A percentile compares a stretch with the other conserved stretches of the same genome.
These are phyloP conservation scores for Auxenochlorella pyrenoidosa DNA, from an alignment of 139 green algal genomes.

Conservation along the genomic window DNA sequence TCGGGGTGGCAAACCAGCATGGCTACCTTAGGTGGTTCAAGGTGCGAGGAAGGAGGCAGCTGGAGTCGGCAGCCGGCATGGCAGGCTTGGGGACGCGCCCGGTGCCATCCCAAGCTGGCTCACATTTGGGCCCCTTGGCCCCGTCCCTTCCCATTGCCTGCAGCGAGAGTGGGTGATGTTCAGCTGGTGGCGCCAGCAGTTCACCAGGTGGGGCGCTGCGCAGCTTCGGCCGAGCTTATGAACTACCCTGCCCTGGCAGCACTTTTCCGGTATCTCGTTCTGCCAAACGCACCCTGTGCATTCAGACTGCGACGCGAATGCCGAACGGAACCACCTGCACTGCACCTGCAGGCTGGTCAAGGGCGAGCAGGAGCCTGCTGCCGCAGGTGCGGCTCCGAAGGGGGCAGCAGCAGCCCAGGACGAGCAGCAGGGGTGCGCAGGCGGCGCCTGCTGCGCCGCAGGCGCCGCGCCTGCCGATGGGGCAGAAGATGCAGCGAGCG, in stretches of 20 bases:
- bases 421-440: too few relatives aligned
- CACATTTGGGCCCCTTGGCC: too few relatives aligned
- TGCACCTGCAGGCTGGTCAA: neutral
- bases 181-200: constrained; percentile 39
- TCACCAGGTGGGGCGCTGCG: neutral
- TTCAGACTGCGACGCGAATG: too few relatives aligned
- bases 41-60: neutral
- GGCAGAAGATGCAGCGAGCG: too few relatives aligned
- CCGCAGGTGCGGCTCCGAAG: neutral
- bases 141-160: neutral
- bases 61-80: too few relatives aligned
- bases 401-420: neutral
- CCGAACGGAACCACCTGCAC: neutral
- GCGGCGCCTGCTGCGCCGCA: too few relatives aligned
- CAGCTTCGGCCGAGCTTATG: neutral
- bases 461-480: too few relatives aligned
- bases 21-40: constrained; percentile 67
- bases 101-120: too few relatives aligned
- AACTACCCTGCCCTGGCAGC: too few relatives aligned
- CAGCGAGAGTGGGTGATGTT: constrained; percentile 57
- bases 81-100: too few relatives aligned
- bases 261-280: too few relatives aligned
- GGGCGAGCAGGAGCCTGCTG: neutral
- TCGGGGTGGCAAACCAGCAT: constrained; percentile 52
- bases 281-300: too few relatives aligned